phyloP scores from a whole-genome alignment of 148 eudicot species.

The Silene latifolia region DNA sequence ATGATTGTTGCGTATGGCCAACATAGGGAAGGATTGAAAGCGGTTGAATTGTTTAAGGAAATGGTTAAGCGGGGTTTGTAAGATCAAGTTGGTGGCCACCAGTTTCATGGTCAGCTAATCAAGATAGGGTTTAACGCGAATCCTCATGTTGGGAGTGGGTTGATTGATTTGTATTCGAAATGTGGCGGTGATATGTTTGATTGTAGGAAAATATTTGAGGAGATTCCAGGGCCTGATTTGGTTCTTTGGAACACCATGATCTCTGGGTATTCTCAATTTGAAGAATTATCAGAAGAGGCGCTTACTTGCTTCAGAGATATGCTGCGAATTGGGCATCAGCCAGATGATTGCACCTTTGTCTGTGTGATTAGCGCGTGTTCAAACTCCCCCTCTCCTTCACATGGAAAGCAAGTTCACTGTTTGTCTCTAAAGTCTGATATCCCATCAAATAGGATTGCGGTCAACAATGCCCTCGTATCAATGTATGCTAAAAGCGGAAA shows the following conservation, averaged over 20 bases:
- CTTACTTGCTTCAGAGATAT: constrained; percentile 48
- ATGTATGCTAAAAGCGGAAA: constrained; percentile 80
- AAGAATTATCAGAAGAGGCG: constrained; percentile 56
- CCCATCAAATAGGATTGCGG: constrained; percentile 52
- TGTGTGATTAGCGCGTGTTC: constrained; percentile 68
- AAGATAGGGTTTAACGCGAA: constrained; percentile 55
- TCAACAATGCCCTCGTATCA: constrained; percentile 58
- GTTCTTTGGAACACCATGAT: constrained; percentile 84
- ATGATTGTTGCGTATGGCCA: constrained; percentile 75
- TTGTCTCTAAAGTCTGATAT: constrained; percentile 61
- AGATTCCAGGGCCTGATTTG: constrained; percentile 61
- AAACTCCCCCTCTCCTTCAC: constrained; percentile 57
- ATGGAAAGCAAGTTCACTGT: constrained; percentile 68
- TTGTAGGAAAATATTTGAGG: constrained; percentile 50
- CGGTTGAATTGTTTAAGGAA: constrained; percentile 54
- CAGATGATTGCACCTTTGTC: constrained; percentile 72
- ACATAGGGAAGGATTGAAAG: constrained; percentile 45
- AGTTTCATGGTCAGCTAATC: constrained; percentile 64
- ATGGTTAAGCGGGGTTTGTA: constrained; percentile 44
- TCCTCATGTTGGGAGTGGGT: constrained; percentile 69
- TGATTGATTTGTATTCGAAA: constrained; percentile 70
- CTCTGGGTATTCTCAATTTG: constrained; percentile 56
- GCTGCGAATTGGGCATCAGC: constrained; percentile 49
- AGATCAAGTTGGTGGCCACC: constrained; percentile 62
- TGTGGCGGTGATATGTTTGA: constrained; percentile 42